Evolutionary conservation across 176 grass and related monocot genomes (phyloP), one percentile per base, ranked within the genome.

Genomic region (Oryza punctata): DNA sequence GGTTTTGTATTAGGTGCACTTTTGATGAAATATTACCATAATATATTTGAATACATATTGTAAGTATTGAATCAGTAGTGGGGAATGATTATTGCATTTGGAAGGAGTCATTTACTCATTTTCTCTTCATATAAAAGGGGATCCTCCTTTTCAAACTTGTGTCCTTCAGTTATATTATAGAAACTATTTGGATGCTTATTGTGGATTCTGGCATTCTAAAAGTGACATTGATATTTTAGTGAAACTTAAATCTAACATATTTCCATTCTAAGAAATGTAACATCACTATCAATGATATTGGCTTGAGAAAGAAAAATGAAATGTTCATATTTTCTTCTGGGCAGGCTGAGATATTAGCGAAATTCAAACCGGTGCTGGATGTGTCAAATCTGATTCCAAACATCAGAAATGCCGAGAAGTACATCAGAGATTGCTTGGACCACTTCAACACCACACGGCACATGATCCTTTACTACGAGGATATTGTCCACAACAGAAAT

Each of bases 401-500:
- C 21, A 88, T 95, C 32, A 81, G 84, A 75, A 81, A 80, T 49
- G 77, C 77, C 2, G 93, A 98, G 77, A 95, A 84, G 70, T 73
- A 78, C 75, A 87, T 98, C 37, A 78, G 81, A 78, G 87, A 98
- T 66, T 90, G 89, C 60, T 87, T 95, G 80, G 82, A 87, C 67
- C 57, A 82, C 72, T 93, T 93, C 84, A 87, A 82, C 66, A 91
- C 77, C 37, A 85, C 76, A 4, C 85, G 93, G 0, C 93, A 87
- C 82, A 93, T 88, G 86, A 24, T 93, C 70, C 76, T 98, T 59
- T 95, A 93, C 60, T 98, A 98, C 19, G 96, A 98, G 87, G 93
- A 98, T 66, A 90, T 98, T 82, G 41, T 93, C 78, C 18, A 75
- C 67, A 88, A 91, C 28, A 67, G 41, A 71, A 90, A 93, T 85